Conservation (phyloP, 1,284 basidiomycete species). For the Phellopilus nigrolimitatus region DNA sequence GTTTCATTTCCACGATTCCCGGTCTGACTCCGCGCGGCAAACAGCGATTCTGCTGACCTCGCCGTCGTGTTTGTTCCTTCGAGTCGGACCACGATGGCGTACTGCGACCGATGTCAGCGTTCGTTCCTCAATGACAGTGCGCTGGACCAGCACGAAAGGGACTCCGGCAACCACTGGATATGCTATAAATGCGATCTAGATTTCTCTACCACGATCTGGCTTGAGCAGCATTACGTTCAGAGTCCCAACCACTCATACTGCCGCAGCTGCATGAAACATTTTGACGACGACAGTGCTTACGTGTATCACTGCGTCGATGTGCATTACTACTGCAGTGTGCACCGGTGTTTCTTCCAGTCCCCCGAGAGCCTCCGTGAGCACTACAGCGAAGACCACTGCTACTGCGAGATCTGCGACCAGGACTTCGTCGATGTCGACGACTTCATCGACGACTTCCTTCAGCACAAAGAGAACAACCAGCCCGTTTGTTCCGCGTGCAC, state of each 20-base stretch:
- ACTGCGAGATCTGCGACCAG: slow-evolving; percentile 22
- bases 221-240: background rate
- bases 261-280: slow-evolving; percentile 3
- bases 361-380: slow-evolving; percentile 14
- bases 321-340: slow-evolving; percentile 5
- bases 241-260: slow-evolving; percentile 1
- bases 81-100: slow-evolving; percentile 26
- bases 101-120: slow-evolving; percentile 33
- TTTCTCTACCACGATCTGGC: slow-evolving; percentile 5
- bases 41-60: too few relatives aligned
- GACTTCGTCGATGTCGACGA: slow-evolving; percentile 15
- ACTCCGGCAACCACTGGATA: slow-evolving; percentile 18
- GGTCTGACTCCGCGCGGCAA: too few relatives aligned
- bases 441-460: slow-evolving; percentile 12
- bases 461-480: slow-evolving; percentile 31
- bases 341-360: background rate
- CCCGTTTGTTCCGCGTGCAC: slow-evolving; percentile 25
- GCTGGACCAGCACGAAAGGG: slow-evolving; percentile 20
- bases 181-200: slow-evolving; percentile 23
- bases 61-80: too few relatives aligned
- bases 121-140: slow-evolving; percentile 27
- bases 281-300: background rate
- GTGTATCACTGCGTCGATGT: background rate
- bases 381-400: slow-evolving; percentile 20
- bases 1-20: too few relatives aligned